Evolutionary conservation across 202 grass and related monocot species (phyloP), one percentile per base, ranked within the genome.

Genomic region (Elaeis oleifera): DNA sequence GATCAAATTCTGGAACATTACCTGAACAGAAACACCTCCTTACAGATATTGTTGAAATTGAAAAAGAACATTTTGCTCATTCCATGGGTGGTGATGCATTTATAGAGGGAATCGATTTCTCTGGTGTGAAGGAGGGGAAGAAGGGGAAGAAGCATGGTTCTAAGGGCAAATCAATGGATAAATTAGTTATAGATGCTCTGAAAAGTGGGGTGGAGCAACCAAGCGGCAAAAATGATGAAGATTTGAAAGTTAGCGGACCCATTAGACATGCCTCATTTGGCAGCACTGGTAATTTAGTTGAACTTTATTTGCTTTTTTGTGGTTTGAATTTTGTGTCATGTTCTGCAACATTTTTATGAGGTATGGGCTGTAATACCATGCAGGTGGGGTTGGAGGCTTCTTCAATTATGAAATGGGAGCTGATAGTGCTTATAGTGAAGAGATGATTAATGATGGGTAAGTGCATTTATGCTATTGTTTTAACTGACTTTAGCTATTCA

Each of bases 81-180:
- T 24, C 58, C 48, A 6, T 63, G 28, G 27, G 58, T 55, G 24
- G 49, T 48, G 19, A 54, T 54, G 5, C 50, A 54, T 73, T 28
- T 2, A 36, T 71, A 17, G 73, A 85, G 59, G 69, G 76, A 32
- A 59, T 89, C 54, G 71, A 58, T 58, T 25, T 68, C 61, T 78
- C 75, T 32, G 72, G 64, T 63, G 25, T 54, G 20, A 73, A 49
- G 68, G 83, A 90, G 44, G 60, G 73, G 32, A 36, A 59, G 5
- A 86, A 79, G 59, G 71, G 59, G 2, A 90, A 80, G 65, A 83
- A 23, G 29, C 87, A 80, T 59, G 62, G 70, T 69, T 73, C 74
- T 20, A 83, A 55, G 62, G 74, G 23, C 0, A 86, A 64, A 48
- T 65, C 79, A 50, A 58, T 44, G n/a, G 63, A 49, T n/a, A 32